Conservation (phyloP, 2,329 filamentous ascomycete genomes). For the Trichophyton mentagrophytes region DNA sequence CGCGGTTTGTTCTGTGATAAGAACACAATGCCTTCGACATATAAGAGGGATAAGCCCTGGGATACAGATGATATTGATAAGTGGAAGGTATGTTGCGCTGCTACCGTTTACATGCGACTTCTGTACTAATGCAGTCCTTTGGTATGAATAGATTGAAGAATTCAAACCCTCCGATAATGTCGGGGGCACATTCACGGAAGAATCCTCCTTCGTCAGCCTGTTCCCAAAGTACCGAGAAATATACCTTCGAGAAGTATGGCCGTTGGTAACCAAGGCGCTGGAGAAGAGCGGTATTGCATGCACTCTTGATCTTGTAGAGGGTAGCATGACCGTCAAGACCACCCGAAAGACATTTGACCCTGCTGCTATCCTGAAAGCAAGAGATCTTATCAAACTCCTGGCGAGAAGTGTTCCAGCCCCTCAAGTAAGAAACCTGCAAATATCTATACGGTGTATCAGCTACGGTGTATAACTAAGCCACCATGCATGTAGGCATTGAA, state of each 20-base stretch:
- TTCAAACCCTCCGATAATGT: conserved; percentile 79
- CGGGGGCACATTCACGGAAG: conserved; percentile 77
- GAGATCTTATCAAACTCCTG: conserved; percentile 86
- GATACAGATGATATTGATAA: conserved; percentile 96
- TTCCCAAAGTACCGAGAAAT: conserved; percentile 96
- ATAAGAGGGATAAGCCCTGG: conserved; percentile 86
- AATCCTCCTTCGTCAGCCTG: conserved; percentile 70
- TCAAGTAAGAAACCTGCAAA: conserved; percentile 37
- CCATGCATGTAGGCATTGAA: conserved; percentile 52
- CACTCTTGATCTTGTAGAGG: conserved; percentile 85
- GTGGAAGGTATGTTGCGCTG: conserved; percentile 53
- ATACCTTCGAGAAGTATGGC: conserved; percentile 87
- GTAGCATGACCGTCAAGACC: conserved; percentile 92
- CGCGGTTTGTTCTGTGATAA: not conserved
- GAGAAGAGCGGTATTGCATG: conserved; percentile 83
- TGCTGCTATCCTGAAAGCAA: conserved; percentile 80
- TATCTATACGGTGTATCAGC: not conserved
- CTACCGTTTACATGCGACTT: not conserved
- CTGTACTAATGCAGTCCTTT: not conserved
- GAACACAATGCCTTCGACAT: conserved; percentile 64
- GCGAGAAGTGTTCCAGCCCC: conserved; percentile 84
- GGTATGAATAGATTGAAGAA: conserved; percentile 48
- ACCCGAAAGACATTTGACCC: conserved; percentile 86
- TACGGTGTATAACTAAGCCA: not conserved
- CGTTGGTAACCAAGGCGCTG: conserved; percentile 72